Evolutionary conservation across 805 yeast genomes (phyloP), one percentile per base, ranked within the genome.

Genomic region (Metschnikowia gelsemii): DNA sequence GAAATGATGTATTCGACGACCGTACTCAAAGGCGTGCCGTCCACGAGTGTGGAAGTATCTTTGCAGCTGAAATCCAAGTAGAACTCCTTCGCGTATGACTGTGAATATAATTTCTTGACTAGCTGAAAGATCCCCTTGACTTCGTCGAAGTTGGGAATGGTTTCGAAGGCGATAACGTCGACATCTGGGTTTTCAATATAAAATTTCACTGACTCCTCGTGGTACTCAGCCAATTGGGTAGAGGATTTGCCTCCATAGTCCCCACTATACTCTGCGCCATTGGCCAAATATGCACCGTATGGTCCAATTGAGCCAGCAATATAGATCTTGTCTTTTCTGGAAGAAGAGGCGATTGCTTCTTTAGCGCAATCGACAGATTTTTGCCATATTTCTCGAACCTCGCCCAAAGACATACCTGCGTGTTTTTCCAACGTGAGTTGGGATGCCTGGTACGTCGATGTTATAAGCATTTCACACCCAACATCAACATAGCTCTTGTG

Each of bases 261-360:
- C 1, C 95, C 95, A 3, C 82, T 78, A 52, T 82, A 87, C 54
- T 87, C 96, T 0, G 83, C 71, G 0, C 89, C 88, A 47, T 78
- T 71, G 21, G 83, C 78, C 26, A 83, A 55, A 49, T 63, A 79
- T 0, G 90, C 85, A 1, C 90, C 95, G 57, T 78, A 87, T 0
- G 95, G 87, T 0, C 95, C 96, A 26, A 85, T 61, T 6, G 86
- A 77, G 0, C 86, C 95, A 1, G 77, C 78, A 4, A 81, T 68
- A 33, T 42, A 52, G 7, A 56, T 47, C 13, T 51, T 42, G 16
- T 45, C 43, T 17, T 16, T 5, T 19, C 34, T 16, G 17, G 40
- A 23, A 3, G 43, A 31, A 16, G 32, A 11, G n/a, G 9, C 36
- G 20, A 42, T 31, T 4, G 54, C 54, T 11, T 47, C 39, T 23